A percentile compares a stretch with the other conserved stretches of the same genome.
phyloP scores from a whole-genome alignment of 75 land plant genomes.

The Cryptomeria japonica region DNA sequence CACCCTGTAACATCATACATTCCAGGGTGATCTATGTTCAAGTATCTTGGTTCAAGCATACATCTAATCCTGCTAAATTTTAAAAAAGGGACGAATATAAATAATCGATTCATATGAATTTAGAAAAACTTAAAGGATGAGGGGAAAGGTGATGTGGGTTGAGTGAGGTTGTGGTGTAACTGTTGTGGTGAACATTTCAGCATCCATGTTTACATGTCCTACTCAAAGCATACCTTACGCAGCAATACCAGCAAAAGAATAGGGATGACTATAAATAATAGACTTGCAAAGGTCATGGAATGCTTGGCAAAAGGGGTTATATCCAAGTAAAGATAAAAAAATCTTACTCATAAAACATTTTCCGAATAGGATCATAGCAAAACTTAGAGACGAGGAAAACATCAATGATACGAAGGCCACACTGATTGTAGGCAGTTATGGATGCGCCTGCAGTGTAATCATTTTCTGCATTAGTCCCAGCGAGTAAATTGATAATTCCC shows the following conservation, averaged over 20 bases:
- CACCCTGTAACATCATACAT: too few relatives aligned
- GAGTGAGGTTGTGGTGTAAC: background rate
- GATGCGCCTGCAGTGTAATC: constrained; percentile 7
- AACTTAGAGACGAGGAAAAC: constrained; percentile 70
- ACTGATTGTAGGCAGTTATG: constrained; percentile 5
- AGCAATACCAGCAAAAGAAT: too few relatives aligned
- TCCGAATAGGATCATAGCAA: constrained; percentile 76
- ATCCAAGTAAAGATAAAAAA: background rate
- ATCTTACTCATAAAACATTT: constrained; percentile 68
- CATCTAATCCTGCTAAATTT: too few relatives aligned
- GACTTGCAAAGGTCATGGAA: background rate
- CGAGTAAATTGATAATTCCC: constrained; percentile 43
- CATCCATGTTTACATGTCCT: too few relatives aligned
- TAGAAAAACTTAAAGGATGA: too few relatives aligned
- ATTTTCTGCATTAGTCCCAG: constrained; percentile 38
- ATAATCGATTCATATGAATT: too few relatives aligned
- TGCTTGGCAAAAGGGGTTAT: background rate
- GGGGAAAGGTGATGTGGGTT: too few relatives aligned
- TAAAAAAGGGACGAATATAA: too few relatives aligned
- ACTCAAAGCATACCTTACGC: too few relatives aligned
- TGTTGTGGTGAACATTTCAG: too few relatives aligned
- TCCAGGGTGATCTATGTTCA: too few relatives aligned
- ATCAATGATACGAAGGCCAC: constrained; percentile 64
- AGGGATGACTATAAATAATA: background rate
- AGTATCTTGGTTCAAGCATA: too few relatives aligned